These are phyloP conservation scores for Tuber brumale DNA, from an alignment of 495 filamentous ascomycete species.

Conservation along the genomic window DNA sequence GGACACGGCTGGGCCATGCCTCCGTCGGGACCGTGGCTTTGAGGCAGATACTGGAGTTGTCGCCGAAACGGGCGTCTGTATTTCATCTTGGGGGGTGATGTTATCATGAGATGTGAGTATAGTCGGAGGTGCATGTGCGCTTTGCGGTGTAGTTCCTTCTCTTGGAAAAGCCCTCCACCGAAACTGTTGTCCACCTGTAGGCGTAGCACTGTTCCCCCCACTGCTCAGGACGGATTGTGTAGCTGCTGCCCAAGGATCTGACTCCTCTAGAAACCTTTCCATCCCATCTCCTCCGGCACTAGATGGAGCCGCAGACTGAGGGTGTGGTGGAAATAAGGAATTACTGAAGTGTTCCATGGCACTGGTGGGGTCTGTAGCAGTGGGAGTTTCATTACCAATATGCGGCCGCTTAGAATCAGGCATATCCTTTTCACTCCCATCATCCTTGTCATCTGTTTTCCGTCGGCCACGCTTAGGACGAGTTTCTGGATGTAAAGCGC, in stretches of 20 bases:
- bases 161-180: conserved; percentile 47
- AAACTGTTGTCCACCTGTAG: conserved; percentile 44
- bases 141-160: conserved; percentile 36
- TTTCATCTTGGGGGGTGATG: conserved; percentile 31
- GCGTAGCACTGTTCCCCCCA: conserved; percentile 19
- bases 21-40: conserved; percentile 53
- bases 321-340: conserved; percentile 41
- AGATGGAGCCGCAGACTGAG: conserved; percentile 57
- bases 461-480: conserved; percentile 83
- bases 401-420: conserved; percentile 58
- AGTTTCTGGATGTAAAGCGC: conserved; percentile 82
- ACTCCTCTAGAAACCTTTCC: conserved; percentile 40
- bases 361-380: conserved; percentile 53
- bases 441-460: conserved; percentile 69
- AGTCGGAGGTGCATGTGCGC: conserved; percentile 32
- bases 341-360: conserved; percentile 44
- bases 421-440: conserved; percentile 48
- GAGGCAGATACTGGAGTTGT: conserved; percentile 37
- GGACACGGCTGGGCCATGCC: conserved; percentile 91
- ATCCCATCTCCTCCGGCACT: conserved; percentile 56
- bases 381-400: conserved; percentile 55
- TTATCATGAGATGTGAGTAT: conserved; percentile 27
- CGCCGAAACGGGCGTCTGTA: conserved; percentile 25
- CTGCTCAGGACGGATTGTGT: conserved; percentile 35
- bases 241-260: conserved; percentile 55